These are phyloP conservation scores for Monosporascus sp. DNA, from an alignment of 2,329 filamentous ascomycete species.

Conservation along the genomic window DNA sequence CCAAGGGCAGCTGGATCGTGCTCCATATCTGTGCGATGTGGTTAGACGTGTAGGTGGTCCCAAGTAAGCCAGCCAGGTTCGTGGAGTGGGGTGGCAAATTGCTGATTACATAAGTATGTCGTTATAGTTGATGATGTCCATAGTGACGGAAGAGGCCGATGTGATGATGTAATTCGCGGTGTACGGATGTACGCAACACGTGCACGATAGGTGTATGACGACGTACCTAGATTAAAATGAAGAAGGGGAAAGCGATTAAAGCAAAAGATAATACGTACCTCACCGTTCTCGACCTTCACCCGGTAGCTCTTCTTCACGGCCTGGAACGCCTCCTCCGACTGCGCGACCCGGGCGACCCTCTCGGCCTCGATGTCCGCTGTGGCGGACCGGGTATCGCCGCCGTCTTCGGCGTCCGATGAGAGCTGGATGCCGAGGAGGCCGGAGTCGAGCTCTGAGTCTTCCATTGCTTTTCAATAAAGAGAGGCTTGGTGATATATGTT, in stretches of 20 bases:
- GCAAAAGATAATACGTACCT: slow-evolving; percentile 32
- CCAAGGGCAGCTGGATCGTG: slow-evolving; percentile 36
- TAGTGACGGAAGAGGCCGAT: too few relatives aligned
- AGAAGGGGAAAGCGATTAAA: background rate
- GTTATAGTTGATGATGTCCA: too few relatives aligned
- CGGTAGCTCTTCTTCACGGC: slow-evolving; percentile 39
- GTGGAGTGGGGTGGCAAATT: too few relatives aligned
- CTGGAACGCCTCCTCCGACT: slow-evolving; percentile 47
- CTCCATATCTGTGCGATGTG: slow-evolving; percentile 38
- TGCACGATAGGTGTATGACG: background rate
- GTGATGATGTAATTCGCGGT: too few relatives aligned
- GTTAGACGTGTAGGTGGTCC: background rate
- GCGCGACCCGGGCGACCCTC: slow-evolving; percentile 21
- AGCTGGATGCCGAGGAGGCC: slow-evolving; percentile 39
- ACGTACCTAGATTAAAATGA: background rate
- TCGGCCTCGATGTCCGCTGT: slow-evolving; percentile 3
- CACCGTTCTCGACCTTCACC: slow-evolving; percentile 49
- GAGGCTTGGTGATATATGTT: too few relatives aligned
- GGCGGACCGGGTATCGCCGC: slow-evolving; percentile 12
- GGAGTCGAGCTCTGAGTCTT: slow-evolving; percentile 19
- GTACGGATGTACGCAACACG: slow-evolving; percentile 22
- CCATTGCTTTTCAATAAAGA: too few relatives aligned
- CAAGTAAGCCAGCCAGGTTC: too few relatives aligned
- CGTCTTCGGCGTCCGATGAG: slow-evolving; percentile 28
- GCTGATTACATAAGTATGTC: too few relatives aligned